Conservation (phyloP, 345 rosid genomes). For the Rhodamnia rubescens region DNA sequence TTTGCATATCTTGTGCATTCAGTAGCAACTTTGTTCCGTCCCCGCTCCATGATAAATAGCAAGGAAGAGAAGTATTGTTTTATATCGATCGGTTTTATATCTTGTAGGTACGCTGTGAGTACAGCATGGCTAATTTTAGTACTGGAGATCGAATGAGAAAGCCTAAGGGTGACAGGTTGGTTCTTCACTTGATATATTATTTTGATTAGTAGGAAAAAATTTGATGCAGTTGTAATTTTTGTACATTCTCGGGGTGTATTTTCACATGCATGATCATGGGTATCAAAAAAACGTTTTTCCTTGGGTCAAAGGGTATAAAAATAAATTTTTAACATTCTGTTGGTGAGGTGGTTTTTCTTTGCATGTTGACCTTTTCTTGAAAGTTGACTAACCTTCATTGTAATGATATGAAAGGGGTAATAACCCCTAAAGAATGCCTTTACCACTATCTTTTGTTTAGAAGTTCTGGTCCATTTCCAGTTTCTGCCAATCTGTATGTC, state of each 20-base stretch:
- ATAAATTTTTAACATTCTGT: neutral
- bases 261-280: neutral
- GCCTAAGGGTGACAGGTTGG: conserved; percentile 77
- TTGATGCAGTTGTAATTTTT: neutral
- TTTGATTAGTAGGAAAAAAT: neutral
- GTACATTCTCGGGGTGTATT: neutral
- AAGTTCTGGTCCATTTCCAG: neutral
- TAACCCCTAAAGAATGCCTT: no score
- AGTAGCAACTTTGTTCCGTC: neutral
- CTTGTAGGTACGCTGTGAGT: conserved; percentile 72
- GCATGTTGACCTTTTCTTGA: neutral
- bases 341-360: neutral
- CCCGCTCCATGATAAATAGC: neutral
- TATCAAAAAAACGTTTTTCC: neutral
- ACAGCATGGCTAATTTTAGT: conserved; percentile 94
- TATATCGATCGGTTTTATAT: neutral
- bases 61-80: neutral
- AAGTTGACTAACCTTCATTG: neutral
- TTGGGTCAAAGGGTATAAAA: neutral
- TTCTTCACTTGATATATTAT: neutral
- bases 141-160: conserved; percentile 84
- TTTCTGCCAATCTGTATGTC: neutral
- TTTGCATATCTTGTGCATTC: neutral
- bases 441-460: neutral
- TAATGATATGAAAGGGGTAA: neutral